A percentile compares a stretch with the other conserved stretches of the same genome.
Conservation (phyloP, 495 filamentous ascomycete species). For the Copromyces sp. region DNA sequence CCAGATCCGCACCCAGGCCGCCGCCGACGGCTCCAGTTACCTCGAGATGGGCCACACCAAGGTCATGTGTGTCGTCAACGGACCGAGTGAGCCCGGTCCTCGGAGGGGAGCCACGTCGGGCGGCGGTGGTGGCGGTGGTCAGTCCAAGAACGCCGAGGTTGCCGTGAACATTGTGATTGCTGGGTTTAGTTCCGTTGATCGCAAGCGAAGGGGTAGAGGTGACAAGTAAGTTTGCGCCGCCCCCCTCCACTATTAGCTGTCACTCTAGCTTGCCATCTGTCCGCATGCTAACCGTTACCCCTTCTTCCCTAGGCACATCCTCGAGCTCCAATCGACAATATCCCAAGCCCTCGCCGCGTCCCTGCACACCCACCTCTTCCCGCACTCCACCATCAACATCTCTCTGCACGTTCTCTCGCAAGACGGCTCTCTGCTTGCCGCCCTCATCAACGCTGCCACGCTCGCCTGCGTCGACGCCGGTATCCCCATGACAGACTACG, state of each 20-base stretch:
- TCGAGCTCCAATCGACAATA: conserved; percentile 71
- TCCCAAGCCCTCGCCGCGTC: conserved; percentile 59
- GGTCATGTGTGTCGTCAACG: conserved; percentile 83
- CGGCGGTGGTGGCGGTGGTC: conserved; percentile 32
- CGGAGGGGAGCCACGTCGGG: conserved; percentile 24
- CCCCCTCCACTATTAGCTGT: background rate
- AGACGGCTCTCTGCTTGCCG: conserved; percentile 83
- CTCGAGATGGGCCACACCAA: conserved; percentile 95
- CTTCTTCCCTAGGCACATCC: conserved; percentile 48
- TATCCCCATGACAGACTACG: conserved; percentile 84
- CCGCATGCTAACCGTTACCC: background rate
- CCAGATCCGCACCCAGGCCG: conserved; percentile 81
- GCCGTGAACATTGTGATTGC: conserved; percentile 78
- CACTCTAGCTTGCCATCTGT: background rate
- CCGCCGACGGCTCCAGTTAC: conserved; percentile 83
- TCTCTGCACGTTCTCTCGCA: conserved; percentile 78
- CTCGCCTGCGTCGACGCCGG: conserved; percentile 91
- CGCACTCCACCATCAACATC: conserved; percentile 74
- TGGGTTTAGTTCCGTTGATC: conserved; percentile 79
- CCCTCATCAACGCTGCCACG: conserved; percentile 83
- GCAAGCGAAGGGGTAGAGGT: conserved; percentile 58
- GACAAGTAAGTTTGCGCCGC: conserved; percentile 55
- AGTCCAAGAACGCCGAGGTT: conserved; percentile 47
- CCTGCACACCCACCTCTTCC: conserved; percentile 79
- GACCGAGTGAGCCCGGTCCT: conserved; percentile 60